A percentile compares a stretch with the other conserved stretches of the same genome.
Evolutionary conservation across 2,329 filamentous ascomycete genomes (phyloP).

Genomic region (Ophiocordyceps camponoti-floridani): DNA sequence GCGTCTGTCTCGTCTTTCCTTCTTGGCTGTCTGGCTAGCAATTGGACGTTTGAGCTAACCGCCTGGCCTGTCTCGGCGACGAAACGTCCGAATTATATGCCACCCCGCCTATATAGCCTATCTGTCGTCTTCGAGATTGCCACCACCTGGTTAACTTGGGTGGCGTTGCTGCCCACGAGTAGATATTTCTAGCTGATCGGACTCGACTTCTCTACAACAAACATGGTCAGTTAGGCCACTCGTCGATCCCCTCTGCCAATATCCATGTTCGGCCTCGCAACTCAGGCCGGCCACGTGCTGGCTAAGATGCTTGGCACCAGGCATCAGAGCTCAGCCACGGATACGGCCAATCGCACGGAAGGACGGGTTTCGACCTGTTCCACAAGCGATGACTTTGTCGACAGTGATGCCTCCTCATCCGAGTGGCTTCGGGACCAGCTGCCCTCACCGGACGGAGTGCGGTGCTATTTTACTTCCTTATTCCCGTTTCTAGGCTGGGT

Average conservation of each 20-base stretch:
- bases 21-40: neutral
- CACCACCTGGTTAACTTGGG: neutral
- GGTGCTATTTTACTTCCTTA: constrained; percentile 19
- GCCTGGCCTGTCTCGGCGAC: constrained; percentile 10
- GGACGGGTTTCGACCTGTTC: constrained; percentile 15
- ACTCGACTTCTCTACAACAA: neutral
- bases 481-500: constrained; percentile 33
- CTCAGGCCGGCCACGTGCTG: constrained; percentile 51
- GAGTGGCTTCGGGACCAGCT: constrained; percentile 21
- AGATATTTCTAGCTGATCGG: no score
- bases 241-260: neutral
- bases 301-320: constrained; percentile 75
- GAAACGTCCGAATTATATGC: constrained; percentile 4
- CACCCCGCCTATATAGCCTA: neutral
- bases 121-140: neutral
- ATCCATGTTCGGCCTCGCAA: constrained; percentile 19
- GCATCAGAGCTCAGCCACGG: constrained; percentile 34
- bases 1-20: neutral
- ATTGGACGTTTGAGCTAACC: neutral
- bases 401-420: constrained; percentile 22
- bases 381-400: constrained; percentile 19
- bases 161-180: neutral
- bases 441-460: constrained; percentile 13
- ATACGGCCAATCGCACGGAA: constrained; percentile 15
- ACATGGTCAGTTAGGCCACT: neutral